Conservation (phyloP, 2,329 filamentous ascomycete species). For the Nigrograna mackinnonii region DNA sequence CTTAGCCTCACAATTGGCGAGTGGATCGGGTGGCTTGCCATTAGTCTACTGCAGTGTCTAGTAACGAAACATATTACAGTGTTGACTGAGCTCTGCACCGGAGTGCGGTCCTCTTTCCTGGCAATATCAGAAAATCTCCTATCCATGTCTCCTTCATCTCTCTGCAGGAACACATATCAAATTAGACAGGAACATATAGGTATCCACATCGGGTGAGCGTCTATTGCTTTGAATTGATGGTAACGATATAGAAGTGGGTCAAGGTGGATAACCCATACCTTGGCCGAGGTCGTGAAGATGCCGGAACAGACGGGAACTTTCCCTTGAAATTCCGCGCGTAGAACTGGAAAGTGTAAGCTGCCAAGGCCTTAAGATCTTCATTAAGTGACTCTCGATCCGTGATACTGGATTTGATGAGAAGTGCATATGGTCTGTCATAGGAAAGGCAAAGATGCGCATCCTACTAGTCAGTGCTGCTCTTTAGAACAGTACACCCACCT, state of each 20-base stretch:
- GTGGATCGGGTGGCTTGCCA: not conserved
- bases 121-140: constrained; percentile 3
- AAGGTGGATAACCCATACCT: constrained; percentile 7
- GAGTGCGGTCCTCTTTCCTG: not conserved
- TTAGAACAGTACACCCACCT: not conserved
- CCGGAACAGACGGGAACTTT: constrained; percentile 39
- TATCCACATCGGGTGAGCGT: constrained; percentile 10
- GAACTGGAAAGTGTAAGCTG: constrained; percentile 20
- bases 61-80: not conserved
- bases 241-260: constrained; percentile 15
- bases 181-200: constrained; percentile 4
- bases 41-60: not conserved
- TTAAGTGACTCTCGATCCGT: constrained; percentile 19
- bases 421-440: not conserved
- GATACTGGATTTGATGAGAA: constrained; percentile 16
- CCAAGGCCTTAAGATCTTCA: too few species aligned
- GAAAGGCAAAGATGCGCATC: not conserved
- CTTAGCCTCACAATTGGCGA: too few species aligned
- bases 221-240: constrained; percentile 12
- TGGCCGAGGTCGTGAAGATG: constrained; percentile 20
- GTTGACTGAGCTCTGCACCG: not conserved
- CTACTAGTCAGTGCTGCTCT: not conserved
- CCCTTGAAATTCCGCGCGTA: constrained; percentile 24
- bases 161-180: constrained; percentile 12
- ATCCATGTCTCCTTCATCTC: constrained; percentile 6